Evolutionary conservation across 257 asterid genomes (phyloP).

Genomic region (Osmanthus fragrans): DNA sequence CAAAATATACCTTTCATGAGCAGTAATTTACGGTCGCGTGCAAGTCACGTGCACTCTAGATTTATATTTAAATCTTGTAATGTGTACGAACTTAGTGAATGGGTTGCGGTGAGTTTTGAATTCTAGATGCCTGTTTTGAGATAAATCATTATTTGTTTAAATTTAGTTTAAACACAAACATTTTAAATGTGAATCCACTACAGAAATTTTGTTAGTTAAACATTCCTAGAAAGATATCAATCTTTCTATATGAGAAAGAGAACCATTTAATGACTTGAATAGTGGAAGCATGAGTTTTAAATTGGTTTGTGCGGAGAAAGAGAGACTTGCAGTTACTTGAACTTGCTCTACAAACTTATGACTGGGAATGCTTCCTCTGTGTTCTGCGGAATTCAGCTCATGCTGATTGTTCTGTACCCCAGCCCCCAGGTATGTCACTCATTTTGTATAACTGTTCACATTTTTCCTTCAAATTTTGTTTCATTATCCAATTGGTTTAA

Average conservation of each 20-base stretch:
- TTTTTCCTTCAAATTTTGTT: not conserved
- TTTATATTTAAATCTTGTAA: no score
- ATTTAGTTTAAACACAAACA: no score
- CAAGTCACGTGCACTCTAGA: no score
- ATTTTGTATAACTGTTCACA: not conserved
- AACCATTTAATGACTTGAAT: not conserved
- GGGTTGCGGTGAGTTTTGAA: no score
- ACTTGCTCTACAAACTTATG: slow-evolving; percentile 51
- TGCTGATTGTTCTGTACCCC: slow-evolving; percentile 93
- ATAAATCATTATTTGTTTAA: no score
- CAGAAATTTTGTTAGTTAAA: no score
- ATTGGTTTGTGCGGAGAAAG: not conserved
- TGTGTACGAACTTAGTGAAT: no score
- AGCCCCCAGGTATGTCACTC: slow-evolving; percentile 70
- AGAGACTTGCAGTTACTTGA: not conserved
- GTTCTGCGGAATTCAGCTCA: slow-evolving; percentile 77
- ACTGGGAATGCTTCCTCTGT: slow-evolving; percentile 46
- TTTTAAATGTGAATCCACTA: no score
- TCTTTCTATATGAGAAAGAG: not conserved
- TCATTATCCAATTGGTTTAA: not conserved
- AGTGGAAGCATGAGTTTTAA: not conserved
- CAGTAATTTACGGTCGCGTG: not conserved
- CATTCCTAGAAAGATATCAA: no score
- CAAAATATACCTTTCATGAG: not conserved
- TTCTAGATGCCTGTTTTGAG: no score